These are phyloP conservation scores for Lophiotrema nucula DNA, from an alignment of 495 filamentous ascomycete genomes.

Conservation along the genomic window DNA sequence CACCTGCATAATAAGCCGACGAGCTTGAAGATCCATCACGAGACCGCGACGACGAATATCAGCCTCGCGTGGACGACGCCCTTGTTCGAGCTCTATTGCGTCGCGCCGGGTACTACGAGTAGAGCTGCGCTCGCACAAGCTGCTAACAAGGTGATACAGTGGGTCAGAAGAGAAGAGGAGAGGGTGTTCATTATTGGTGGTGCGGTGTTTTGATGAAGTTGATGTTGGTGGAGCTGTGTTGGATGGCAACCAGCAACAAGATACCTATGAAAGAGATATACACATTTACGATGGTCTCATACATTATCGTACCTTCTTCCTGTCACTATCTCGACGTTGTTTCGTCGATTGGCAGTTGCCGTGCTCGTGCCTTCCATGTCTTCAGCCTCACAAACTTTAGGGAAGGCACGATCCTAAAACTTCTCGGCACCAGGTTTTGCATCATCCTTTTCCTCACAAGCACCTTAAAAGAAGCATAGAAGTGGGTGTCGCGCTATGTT, in stretches of 20 bases:
- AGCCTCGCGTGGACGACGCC: constrained; percentile 89
- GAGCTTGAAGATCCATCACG: constrained; percentile 82
- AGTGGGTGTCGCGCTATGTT: no score
- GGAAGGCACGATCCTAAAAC: no score
- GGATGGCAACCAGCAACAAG: constrained; percentile 2
- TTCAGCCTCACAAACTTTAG: no score
- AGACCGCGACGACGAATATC: constrained; percentile 66
- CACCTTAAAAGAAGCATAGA: no score
- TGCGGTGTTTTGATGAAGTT: constrained; percentile 55
- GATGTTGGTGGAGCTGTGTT: neutral
- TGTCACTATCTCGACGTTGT: no score
- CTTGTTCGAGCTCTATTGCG: constrained; percentile 88
- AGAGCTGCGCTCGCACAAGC: constrained; percentile 78
- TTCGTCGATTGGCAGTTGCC: no score
- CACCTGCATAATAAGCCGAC: constrained; percentile 78
- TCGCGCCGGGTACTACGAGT: constrained; percentile 75
- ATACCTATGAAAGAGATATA: neutral
- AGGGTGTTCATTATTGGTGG: constrained; percentile 93
- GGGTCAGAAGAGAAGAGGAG: constrained; percentile 88
- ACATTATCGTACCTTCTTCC: no score
- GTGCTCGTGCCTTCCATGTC: no score
- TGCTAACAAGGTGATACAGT: constrained; percentile 82
- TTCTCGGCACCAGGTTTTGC: no score
- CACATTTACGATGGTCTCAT: neutral
- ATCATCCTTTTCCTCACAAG: no score